Evolutionary conservation across 2,329 filamentous ascomycete genomes (phyloP).

Genomic region (Lachnellula hyalina): DNA sequence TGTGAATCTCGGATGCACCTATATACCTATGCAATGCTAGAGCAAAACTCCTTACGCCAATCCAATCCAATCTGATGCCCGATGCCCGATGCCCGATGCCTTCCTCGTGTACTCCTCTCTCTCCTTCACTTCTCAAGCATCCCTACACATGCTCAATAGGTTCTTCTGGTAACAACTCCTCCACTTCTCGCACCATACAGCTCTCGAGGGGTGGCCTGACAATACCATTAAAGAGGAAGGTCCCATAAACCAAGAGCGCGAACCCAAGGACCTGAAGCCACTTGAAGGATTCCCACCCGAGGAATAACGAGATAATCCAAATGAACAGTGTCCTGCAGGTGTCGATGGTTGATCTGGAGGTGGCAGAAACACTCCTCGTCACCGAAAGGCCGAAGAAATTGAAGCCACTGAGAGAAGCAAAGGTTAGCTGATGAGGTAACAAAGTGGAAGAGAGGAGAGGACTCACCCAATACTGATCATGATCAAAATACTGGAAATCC

Average conservation of each 20-base stretch:
- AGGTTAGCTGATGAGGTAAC: conserved; percentile 6
- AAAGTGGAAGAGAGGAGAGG: neutral
- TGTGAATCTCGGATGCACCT: neutral
- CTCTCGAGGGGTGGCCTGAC: conserved; percentile 74
- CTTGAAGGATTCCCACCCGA: conserved; percentile 97
- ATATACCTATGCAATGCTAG: neutral
- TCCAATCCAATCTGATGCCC: neutral
- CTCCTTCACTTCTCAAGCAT: neutral
- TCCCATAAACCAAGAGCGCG: conserved; percentile 86
- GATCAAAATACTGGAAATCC: conserved; percentile 76
- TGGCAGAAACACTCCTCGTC: conserved; percentile 83
- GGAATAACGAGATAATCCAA: conserved; percentile 87
- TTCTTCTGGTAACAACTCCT: conserved; percentile 71
- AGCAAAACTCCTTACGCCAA: neutral
- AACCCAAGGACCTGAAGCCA: conserved; percentile 93
- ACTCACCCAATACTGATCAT: conserved; percentile 96
- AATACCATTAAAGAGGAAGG: conserved; percentile 93
- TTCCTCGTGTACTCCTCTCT: neutral
- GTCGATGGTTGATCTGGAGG: conserved; percentile 91
- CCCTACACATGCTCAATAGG: conserved; percentile 64
- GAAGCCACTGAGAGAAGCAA: conserved; percentile 62
- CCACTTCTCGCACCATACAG: conserved; percentile 52
- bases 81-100: neutral
- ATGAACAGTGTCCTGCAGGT: conserved; percentile 97
- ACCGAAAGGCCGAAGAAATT: conserved; percentile 98